A percentile compares a stretch with the other conserved stretches of the same genome.
These are phyloP conservation scores for Cordyceps farinosa DNA, from an alignment of 2,329 filamentous ascomycete genomes.

Conservation along the genomic window DNA sequence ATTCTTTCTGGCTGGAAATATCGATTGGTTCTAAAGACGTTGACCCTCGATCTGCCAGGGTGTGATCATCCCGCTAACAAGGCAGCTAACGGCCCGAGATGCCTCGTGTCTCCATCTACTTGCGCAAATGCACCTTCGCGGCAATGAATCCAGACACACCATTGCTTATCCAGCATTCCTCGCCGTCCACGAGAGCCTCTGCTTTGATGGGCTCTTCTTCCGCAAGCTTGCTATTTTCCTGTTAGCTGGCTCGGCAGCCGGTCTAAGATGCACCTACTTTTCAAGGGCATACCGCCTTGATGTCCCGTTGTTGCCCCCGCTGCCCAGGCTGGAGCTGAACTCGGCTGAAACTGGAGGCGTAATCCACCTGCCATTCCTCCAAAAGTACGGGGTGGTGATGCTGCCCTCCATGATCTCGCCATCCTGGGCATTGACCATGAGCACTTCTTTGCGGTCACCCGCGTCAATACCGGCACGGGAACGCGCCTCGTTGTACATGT, in stretches of 20 bases:
- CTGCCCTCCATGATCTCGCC: conserved; percentile 80
- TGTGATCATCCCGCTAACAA: background rate
- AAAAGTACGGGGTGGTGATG: conserved; percentile 78
- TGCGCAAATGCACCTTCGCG: conserved; percentile 37
- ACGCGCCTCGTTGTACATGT: conserved; percentile 69
- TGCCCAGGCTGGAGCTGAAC: conserved; percentile 41
- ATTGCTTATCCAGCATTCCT: conserved; percentile 86
- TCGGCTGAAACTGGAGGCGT: conserved; percentile 63
- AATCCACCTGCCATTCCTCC: conserved; percentile 68
- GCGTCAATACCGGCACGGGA: conserved; percentile 53
- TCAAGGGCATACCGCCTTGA: conserved; percentile 80
- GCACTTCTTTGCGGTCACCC: conserved; percentile 62
- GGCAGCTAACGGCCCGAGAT: conserved; percentile 3
- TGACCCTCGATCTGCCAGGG: background rate
- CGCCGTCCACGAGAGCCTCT: conserved; percentile 62
- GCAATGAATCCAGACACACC: conserved; percentile 74
- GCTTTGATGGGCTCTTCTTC: conserved; percentile 60
- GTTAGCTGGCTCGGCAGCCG: background rate
- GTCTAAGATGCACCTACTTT: conserved; percentile 40
- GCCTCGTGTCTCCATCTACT: background rate
- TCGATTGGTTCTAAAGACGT: background rate
- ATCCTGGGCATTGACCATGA: conserved; percentile 61
- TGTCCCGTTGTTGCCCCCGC: conserved; percentile 79
- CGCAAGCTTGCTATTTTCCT: conserved; percentile 52
- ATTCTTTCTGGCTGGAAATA: background rate